Base-by-base conservation (phyloP, 768 basidiomycete genomes). In the Mycena sanguinolenta region DNA sequence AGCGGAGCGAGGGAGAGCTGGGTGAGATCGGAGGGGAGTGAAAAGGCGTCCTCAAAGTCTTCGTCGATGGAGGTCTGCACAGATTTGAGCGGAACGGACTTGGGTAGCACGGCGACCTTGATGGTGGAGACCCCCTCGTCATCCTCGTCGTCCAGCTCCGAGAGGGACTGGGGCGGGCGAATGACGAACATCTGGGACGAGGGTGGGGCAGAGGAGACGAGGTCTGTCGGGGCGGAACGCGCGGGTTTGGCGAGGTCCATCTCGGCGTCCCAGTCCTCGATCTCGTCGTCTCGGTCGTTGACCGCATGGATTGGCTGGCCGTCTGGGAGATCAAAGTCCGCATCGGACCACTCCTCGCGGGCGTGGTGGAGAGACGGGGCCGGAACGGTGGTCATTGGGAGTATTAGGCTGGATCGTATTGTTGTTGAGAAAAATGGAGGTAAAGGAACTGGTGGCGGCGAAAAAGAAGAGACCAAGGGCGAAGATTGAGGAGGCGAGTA, bases 321-420 rank as follows among this genome's bases (percentile, higher is more conserved):
- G 57, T 95, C 94, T 63, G 92, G 91, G 25, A 95, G 83, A 78
- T 95, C 94, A 77, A 95, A 95, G 81, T 95, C 94, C 70, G 92
- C 92, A 80, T 95, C 94, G 52, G 89, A 86, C 94, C 94, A 95
- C 83, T 95, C 93, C 81, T 95, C 94, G 71, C 88, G 87, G 64
- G 86, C 79, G 44, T 85, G 76, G 49, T 83, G 80, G 71, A 86
- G 82, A 54, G 87, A 82, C 16, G 90, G 91, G 7, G 91, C 88
- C 42, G 88, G 89, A 46, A 90, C 83, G 59, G 91, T 82, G 65
- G 84, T 79, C 92, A 93, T 93, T 55, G 54, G 38, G 54, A 63
- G 63, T 70, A 72, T 73, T 73, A 73, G 65, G 72, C 21, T 67
- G 72, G 58, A 67, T 69, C 70, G 69, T 73, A 59, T 50, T 30